Conservation (phyloP, 257 asterid species). For the Nicotiana obtusifolia region DNA sequence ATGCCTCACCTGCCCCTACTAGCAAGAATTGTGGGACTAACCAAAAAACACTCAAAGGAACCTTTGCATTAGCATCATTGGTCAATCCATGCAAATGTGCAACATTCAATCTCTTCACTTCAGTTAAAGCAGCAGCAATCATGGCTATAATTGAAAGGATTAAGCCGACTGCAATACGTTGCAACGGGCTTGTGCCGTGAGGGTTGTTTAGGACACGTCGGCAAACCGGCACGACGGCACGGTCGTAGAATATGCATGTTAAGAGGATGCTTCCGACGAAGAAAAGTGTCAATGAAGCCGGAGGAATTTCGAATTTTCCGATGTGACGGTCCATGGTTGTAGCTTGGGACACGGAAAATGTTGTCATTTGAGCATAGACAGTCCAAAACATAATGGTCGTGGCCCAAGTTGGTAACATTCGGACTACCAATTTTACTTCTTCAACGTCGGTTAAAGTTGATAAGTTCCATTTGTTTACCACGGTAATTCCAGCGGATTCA, state of each 20-base stretch:
- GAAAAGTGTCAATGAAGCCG: constrained; percentile 65
- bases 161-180: constrained; percentile 53
- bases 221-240: constrained; percentile 37
- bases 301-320: constrained; percentile 53
- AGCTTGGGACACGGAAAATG: constrained; percentile 86
- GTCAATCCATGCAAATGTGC: constrained; percentile 34
- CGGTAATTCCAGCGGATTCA: background rate
- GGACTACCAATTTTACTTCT: constrained; percentile 63
- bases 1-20: constrained; percentile 86
- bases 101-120: constrained; percentile 38
- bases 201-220: constrained; percentile 38
- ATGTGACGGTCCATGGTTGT: constrained; percentile 65
- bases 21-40: constrained; percentile 62
- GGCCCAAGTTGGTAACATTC: constrained; percentile 91
- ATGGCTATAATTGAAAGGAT: constrained; percentile 47
- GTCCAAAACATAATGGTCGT: constrained; percentile 83
- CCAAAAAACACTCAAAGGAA: constrained; percentile 64
- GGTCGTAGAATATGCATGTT: constrained; percentile 60
- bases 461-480: constrained; percentile 46
- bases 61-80: background rate
- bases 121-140: constrained; percentile 51
- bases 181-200: constrained; percentile 61
- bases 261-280: constrained; percentile 62
- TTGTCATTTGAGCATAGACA: constrained; percentile 76
- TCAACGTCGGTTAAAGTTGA: constrained; percentile 79